Percentiles rank a stretch among this genome's conserved stretches.
Evolutionary conservation across 306 rosid genomes (phyloP).

Genomic region (Trichosanthes truncata): DNA sequence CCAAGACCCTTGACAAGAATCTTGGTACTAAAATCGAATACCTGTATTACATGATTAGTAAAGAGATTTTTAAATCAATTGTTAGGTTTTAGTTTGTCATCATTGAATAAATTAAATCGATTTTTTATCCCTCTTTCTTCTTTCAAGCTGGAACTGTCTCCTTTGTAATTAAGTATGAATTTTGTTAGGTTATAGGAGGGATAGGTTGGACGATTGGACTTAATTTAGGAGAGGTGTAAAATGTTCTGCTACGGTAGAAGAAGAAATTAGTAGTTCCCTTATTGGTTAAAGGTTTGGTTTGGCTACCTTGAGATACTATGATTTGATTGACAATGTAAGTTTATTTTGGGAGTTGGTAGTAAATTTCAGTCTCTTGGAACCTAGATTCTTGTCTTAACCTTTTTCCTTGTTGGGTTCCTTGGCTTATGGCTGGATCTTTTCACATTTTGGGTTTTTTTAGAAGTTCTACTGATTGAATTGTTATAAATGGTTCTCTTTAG

Average conservation of each 20-base stretch:
- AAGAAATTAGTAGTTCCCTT: background rate
- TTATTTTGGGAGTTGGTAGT: background rate
- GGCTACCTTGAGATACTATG: background rate
- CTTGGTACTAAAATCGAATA: slow-evolving; percentile 29
- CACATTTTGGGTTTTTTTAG: background rate
- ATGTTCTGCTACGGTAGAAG: background rate
- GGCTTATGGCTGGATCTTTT: background rate
- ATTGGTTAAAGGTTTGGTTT: background rate
- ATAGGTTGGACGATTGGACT: background rate
- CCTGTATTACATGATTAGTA: background rate
- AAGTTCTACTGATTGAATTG: background rate
- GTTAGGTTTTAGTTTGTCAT: background rate
- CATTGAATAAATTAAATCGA: background rate
- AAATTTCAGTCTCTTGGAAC: background rate
- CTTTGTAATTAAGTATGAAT: background rate
- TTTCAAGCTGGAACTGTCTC: too few species aligned
- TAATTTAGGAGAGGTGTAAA: background rate
- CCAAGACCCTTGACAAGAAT: slow-evolving; percentile 69
- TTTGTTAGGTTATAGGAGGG: background rate
- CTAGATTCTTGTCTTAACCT: background rate
- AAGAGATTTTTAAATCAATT: background rate
- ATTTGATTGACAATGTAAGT: background rate
- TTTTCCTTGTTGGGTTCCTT: background rate
- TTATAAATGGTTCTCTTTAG: background rate
- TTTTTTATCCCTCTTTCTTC: background rate